A percentile compares a stretch with the other conserved stretches of the same genome.
phyloP scores from a whole-genome alignment of 2,329 filamentous ascomycete species.

The Didymella pinodella region DNA sequence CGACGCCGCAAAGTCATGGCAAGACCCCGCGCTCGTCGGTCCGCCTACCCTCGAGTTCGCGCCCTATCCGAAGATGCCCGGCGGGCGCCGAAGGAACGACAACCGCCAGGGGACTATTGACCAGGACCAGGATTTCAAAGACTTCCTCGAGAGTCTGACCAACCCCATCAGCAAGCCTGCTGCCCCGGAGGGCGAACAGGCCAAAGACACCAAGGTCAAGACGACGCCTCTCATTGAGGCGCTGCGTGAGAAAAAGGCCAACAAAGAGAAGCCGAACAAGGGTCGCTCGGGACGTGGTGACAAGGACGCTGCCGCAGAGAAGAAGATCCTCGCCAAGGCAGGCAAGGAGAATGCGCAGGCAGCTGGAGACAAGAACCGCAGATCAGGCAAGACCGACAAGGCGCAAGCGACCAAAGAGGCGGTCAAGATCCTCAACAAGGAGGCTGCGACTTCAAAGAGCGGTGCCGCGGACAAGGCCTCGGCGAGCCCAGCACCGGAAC shows the following conservation, averaged over 20 bases:
- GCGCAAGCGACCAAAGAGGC: slow-evolving; percentile 71
- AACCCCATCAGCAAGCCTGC: slow-evolving; percentile 70
- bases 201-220: slow-evolving; percentile 70
- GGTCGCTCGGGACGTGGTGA: slow-evolving; percentile 67
- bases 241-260: slow-evolving; percentile 90
- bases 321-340: slow-evolving; percentile 46
- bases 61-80: slow-evolving; percentile 82
- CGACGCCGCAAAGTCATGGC: slow-evolving; percentile 80
- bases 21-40: slow-evolving; percentile 75
- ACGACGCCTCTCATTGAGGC: slow-evolving; percentile 91
- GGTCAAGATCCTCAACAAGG: slow-evolving; percentile 65
- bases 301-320: slow-evolving; percentile 62
- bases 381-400: slow-evolving; percentile 60
- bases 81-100: slow-evolving; percentile 77
- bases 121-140: slow-evolving; percentile 94
- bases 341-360: slow-evolving; percentile 43
- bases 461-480: slow-evolving; percentile 48
- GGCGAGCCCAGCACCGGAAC: slow-evolving; percentile 54
- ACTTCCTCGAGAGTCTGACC: slow-evolving; percentile 86
- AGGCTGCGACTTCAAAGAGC: slow-evolving; percentile 48
- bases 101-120: slow-evolving; percentile 93
- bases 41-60: slow-evolving; percentile 84
- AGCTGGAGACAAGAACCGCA: slow-evolving; percentile 51
- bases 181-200: slow-evolving; percentile 60
- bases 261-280: slow-evolving; percentile 65